phyloP scores from a whole-genome alignment of 176 grass and related monocot genomes.

The Saccharum spontaneum region DNA sequence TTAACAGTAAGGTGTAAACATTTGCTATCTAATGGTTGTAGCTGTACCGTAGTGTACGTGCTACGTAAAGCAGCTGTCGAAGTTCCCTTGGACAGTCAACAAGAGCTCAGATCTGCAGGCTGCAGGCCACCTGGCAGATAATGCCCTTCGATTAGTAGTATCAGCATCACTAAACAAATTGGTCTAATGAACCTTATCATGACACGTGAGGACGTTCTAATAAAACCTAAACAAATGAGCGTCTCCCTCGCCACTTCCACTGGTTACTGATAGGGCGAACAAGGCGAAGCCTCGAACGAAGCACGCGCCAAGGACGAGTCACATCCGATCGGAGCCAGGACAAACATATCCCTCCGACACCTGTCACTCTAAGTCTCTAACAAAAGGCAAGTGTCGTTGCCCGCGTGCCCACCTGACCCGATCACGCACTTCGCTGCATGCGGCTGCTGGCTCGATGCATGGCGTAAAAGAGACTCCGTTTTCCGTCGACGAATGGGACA shows the following conservation, averaged over 20 bases:
- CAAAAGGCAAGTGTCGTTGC: neutral
- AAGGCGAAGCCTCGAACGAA: neutral
- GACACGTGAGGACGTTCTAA: neutral
- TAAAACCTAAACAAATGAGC: neutral
- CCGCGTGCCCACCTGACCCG: neutral
- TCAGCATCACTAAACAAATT: neutral
- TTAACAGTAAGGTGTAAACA: neutral
- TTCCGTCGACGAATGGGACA: slow-evolving; percentile 16
- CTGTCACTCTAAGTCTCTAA: neutral
- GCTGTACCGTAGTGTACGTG: too few relatives aligned
- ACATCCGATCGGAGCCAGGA: neutral
- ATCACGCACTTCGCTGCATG: neutral
- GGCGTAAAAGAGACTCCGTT: neutral
- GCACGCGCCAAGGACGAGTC: neutral
- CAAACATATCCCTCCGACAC: neutral
- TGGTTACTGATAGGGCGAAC: neutral
- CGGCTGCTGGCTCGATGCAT: slow-evolving; percentile 20
- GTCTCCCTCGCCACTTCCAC: neutral
- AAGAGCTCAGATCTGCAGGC: neutral
- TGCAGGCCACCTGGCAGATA: neutral
- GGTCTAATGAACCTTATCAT: neutral
- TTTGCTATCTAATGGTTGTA: neutral
- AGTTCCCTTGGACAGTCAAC: neutral
- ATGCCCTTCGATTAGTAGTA: neutral
- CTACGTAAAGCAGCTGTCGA: too few relatives aligned